These are phyloP conservation scores for Fusarium decemcellulare DNA, from an alignment of 2,329 filamentous ascomycete genomes.

Conservation along the genomic window DNA sequence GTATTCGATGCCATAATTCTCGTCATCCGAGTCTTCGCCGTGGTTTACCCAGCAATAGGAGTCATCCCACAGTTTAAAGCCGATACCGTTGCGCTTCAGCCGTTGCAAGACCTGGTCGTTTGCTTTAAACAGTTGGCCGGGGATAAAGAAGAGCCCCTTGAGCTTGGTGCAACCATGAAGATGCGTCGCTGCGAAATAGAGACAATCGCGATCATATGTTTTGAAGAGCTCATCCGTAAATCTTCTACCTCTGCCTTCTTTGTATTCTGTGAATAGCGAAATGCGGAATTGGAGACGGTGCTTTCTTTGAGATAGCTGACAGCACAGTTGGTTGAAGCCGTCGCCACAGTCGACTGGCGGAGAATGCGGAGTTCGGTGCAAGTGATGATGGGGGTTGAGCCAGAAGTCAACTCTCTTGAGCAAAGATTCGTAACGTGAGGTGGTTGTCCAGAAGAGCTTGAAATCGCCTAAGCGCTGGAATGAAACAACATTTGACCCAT, in stretches of 20 bases:
- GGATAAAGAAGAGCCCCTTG: no score
- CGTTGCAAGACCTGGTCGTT: no score
- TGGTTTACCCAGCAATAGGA: neutral
- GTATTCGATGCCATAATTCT: neutral
- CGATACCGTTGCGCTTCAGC: no score
- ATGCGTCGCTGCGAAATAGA: no score
- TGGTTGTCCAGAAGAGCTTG: neutral
- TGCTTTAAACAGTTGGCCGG: no score
- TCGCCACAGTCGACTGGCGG: neutral
- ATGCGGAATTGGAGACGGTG: no score
- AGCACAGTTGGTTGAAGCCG: neutral
- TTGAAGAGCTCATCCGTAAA: no score
- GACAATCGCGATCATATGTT: no score
- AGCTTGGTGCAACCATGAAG: no score
- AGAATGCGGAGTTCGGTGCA: neutral
- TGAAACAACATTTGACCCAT: neutral
- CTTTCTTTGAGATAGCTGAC: no score
- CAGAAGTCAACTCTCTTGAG: neutral
- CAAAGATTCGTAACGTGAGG: neutral
- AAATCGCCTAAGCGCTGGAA: neutral
- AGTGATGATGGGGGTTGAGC: neutral
- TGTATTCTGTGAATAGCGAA: no score
- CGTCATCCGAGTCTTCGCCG: neutral
- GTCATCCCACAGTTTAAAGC: neutral
- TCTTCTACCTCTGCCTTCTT: no score